phyloP scores from a whole-genome alignment of 1,284 basidiomycete genomes.

The Vanrija pseudolonga region DNA sequence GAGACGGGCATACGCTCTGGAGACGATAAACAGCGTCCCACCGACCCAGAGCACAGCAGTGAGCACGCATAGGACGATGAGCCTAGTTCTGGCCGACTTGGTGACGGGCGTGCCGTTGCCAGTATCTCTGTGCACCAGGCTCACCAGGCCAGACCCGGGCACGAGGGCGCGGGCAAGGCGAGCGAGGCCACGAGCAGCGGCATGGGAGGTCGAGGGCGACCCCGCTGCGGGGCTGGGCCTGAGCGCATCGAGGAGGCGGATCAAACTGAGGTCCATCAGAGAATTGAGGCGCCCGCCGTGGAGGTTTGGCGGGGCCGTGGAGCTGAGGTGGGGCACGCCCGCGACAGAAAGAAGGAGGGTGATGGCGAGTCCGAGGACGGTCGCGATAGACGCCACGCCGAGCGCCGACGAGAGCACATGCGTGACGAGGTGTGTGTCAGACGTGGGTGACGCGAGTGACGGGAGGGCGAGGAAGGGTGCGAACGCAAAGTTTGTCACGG shows the following conservation, averaged over 20 bases:
- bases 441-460: constrained; percentile 57
- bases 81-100: constrained; percentile 53
- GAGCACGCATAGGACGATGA: constrained; percentile 65
- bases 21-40: constrained; percentile 63
- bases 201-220: neutral
- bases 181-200: neutral
- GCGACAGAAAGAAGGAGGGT: constrained; percentile 68
- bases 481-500: constrained; percentile 51
- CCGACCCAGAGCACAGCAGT: constrained; percentile 59
- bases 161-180: neutral
- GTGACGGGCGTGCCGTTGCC: constrained; percentile 28
- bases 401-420: constrained; percentile 64
- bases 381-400: constrained; percentile 61
- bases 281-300: constrained; percentile 63
- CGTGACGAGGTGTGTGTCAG: constrained; percentile 67
- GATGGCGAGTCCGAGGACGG: constrained; percentile 62
- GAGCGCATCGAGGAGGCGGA: constrained; percentile 63
- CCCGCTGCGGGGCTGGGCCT: constrained; percentile 52
- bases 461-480: constrained; percentile 66
- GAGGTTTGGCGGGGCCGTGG: constrained; percentile 52
- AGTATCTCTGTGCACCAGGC: constrained; percentile 1
- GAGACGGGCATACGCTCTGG: constrained; percentile 61
- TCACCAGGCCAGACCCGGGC: no score
- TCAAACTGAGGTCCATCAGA: constrained; percentile 67
- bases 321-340: constrained; percentile 62